Conservation (phyloP, 2,329 filamentous ascomycete genomes). For the Epicoccum nigrum region DNA sequence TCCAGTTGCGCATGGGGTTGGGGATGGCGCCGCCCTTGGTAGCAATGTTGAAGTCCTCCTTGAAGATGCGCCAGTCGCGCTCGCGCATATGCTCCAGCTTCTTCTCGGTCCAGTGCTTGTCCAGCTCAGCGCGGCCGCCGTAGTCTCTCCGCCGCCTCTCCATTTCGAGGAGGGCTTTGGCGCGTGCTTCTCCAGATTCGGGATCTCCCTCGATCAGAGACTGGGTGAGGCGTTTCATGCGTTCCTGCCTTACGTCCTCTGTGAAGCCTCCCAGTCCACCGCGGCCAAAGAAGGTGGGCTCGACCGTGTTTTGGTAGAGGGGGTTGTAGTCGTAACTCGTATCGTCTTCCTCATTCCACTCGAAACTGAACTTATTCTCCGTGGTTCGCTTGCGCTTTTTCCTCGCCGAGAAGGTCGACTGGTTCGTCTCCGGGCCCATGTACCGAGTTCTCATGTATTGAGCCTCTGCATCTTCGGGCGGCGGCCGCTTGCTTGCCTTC, state of each 20-base stretch:
- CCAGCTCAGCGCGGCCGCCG: slow-evolving; percentile 73
- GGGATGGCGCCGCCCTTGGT: slow-evolving; percentile 92
- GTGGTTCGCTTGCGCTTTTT: slow-evolving; percentile 94
- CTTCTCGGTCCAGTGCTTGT: slow-evolving; percentile 97
- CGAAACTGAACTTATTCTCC: slow-evolving; percentile 98
- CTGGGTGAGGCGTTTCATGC: slow-evolving; percentile 64
- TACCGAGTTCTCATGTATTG: slow-evolving; percentile 80
- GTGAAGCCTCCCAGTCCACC: slow-evolving; percentile 71
- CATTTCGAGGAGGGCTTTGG: slow-evolving; percentile 82
- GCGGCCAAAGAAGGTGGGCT: slow-evolving; percentile 72
- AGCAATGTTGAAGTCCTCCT: slow-evolving; percentile 96
- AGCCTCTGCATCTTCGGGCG: slow-evolving; percentile 69
- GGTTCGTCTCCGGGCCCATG: slow-evolving; percentile 87
- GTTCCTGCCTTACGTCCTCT: slow-evolving; percentile 60
- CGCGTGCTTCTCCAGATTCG: slow-evolving; percentile 77
- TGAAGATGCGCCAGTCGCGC: slow-evolving; percentile 99
- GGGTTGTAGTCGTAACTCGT: slow-evolving; percentile 85
- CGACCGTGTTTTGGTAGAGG: slow-evolving; percentile 72
- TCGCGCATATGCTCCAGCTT: slow-evolving; percentile 91
- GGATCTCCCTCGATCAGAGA: slow-evolving; percentile 76
- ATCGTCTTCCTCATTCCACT: slow-evolving; percentile 95
- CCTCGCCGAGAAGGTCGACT: slow-evolving; percentile 88
- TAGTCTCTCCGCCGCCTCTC: slow-evolving; percentile 78
- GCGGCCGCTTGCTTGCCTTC: slow-evolving; percentile 36
- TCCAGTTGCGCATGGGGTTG: slow-evolving; percentile 95